Evolutionary conservation across 176 grass and related monocot species (phyloP), one percentile per base, ranked within the genome.

Genomic region (Ensete ventricosum): DNA sequence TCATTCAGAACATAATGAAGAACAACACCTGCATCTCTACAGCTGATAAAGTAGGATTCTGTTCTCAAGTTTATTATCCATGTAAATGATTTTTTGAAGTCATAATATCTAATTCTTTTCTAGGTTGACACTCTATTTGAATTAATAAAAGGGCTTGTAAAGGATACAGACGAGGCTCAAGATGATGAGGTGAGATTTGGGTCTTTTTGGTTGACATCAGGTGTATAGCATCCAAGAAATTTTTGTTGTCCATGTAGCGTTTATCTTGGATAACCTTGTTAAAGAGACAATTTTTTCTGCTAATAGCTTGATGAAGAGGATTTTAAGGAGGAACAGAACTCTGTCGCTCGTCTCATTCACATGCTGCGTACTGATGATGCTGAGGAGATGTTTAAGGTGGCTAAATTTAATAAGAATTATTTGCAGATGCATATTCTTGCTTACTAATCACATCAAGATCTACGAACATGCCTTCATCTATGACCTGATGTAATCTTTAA

Each of bases 1-100:
- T 98, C 76, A 91, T 93, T 77, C 90, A 98, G 79, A 98, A 90
- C 84, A 98, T 98, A 81, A 91, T 93, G 90, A 98, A 98, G 82
- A 98, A 93, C 84, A 93, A 76, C 24, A 87, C 90, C 62, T 91
- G 86, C 82, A 87, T 98, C 71, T 93, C 90, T 75, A 91, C 95
- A 74, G 88, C 95, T 19, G 95, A 98, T 58, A 93, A 89, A 87
- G 95, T 98, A 91, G 73, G 70, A 60, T 73, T 85, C 76, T 73
- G 67, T 80, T 10, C 50, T 72, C 73, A 22, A 3, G 43, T 71
- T 21, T 73, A 80, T 24, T 64, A 22, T 64, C 16, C 57, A 53
- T 11, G 55, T 64, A 22, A 60, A 77, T n/a, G 51, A 29, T 10
- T 20, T 66, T 13, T 66, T 51, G n/a, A 77, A 72, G 26, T 63